A percentile compares a stretch with the other conserved stretches of the same genome.
Conservation (phyloP, 495 filamentous ascomycete species). For the Penicillium silybi region DNA sequence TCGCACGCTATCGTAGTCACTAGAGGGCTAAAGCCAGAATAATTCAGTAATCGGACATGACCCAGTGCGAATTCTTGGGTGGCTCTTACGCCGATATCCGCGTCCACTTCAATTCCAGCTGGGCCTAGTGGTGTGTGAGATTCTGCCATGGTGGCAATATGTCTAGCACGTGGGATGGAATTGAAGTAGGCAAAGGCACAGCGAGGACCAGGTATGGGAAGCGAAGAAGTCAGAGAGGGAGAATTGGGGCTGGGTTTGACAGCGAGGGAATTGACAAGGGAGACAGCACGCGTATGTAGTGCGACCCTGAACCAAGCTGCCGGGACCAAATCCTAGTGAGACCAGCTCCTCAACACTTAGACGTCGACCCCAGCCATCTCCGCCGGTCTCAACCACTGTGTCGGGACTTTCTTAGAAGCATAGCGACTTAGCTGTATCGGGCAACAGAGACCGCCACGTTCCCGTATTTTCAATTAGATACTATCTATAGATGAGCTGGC, state of each 20-base stretch:
- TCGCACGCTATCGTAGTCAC: constrained; percentile 9
- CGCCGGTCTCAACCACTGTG: constrained; percentile 2
- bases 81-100: constrained; percentile 9
- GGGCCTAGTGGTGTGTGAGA: background rate
- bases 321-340: background rate
- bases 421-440: too few species aligned
- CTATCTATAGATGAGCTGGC: too few species aligned
- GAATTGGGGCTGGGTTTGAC: background rate
- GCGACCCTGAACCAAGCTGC: constrained; percentile 2
- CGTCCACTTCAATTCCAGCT: constrained; percentile 11
- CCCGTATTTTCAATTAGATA: too few species aligned
- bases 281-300: background rate
- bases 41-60: background rate
- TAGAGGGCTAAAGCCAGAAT: constrained; percentile 3
- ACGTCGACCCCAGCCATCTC: background rate
- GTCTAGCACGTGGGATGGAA: background rate
- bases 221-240: background rate
- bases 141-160: background rate
- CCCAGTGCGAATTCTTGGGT: background rate
- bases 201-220: background rate
- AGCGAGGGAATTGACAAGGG: background rate
- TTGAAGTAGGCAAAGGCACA: background rate
- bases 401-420: background rate
- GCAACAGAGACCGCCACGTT: too few species aligned
- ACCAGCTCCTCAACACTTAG: background rate